Evolutionary conservation across 2,329 filamentous ascomycete species (phyloP).

Genomic region (Exophiala aquamarina): DNA sequence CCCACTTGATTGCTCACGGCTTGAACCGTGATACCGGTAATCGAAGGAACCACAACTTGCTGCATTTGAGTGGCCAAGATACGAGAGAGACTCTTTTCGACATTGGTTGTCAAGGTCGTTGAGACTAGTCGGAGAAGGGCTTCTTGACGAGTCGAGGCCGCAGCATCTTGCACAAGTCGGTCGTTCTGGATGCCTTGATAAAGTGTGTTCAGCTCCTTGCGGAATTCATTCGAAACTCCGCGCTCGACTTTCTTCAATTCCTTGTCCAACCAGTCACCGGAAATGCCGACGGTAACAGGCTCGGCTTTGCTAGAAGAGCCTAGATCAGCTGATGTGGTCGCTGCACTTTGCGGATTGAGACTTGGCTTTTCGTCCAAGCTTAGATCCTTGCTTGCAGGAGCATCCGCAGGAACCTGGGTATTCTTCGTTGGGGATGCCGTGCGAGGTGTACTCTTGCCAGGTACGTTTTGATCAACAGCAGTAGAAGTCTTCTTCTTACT

Average conservation of each 20-base stretch:
- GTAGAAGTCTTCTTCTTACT: constrained; percentile 26
- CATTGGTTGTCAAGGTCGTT: constrained; percentile 67
- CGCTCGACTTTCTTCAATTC: constrained; percentile 59
- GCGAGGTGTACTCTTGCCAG: constrained; percentile 10
- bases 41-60: constrained; percentile 70
- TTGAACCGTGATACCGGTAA: constrained; percentile 66
- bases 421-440: constrained; percentile 13
- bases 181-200: constrained; percentile 69
- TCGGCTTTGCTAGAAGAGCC: constrained; percentile 23
- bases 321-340: not conserved
- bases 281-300: constrained; percentile 36
- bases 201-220: constrained; percentile 55
- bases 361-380: constrained; percentile 2
- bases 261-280: constrained; percentile 60
- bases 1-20: constrained; percentile 72
- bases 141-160: constrained; percentile 66
- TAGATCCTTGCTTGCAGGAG: constrained; percentile 1
- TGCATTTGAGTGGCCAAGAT: constrained; percentile 77
- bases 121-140: constrained; percentile 68
- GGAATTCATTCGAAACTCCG: constrained; percentile 45
- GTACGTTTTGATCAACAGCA: not conserved
- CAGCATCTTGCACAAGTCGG: constrained; percentile 62
- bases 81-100: constrained; percentile 72
- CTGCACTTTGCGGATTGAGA: not conserved
- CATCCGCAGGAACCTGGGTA: not conserved